Conservation (phyloP, 2,329 filamentous ascomycete species). For the Ophiostoma triangulosporum region DNA sequence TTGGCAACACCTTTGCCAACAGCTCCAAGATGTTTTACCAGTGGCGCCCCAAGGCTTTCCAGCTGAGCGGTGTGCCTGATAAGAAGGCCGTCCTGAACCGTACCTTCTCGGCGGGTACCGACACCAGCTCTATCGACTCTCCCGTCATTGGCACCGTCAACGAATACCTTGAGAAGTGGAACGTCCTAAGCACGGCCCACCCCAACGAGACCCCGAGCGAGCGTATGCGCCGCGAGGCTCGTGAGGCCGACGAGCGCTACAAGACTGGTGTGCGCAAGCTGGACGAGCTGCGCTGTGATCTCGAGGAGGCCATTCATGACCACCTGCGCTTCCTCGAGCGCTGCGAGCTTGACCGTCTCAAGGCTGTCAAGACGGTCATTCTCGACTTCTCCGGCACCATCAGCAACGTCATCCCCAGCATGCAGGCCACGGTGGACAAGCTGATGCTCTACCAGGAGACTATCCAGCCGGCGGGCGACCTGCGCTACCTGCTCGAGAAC, state of each 20-base stretch:
- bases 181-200: constrained; percentile 74
- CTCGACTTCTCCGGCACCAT: constrained; percentile 95
- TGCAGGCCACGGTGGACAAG: constrained; percentile 92
- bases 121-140: constrained; percentile 52
- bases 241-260: constrained; percentile 86
- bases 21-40: constrained; percentile 97
- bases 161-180: constrained; percentile 87
- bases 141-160: constrained; percentile 70
- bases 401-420: constrained; percentile 91
- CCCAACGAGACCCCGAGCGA: constrained; percentile 90
- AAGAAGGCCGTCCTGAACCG: constrained; percentile 64
- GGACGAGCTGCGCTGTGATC: constrained; percentile 77
- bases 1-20: constrained; percentile 91
- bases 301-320: constrained; percentile 90
- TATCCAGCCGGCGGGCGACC: constrained; percentile 80
- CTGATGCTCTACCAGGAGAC: constrained; percentile 99
- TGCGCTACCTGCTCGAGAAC: constrained; percentile 90
- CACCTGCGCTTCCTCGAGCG: constrained; percentile 94
- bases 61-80: constrained; percentile 74
- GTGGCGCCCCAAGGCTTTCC: constrained; percentile 87
- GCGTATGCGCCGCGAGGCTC: constrained; percentile 74
- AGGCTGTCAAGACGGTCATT: constrained; percentile 96
- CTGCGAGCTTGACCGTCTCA: constrained; percentile 88
- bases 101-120: constrained; percentile 49
- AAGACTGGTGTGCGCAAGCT: constrained; percentile 75